Conservation (phyloP, 768 basidiomycete species). For the Russula ochroleuca region DNA sequence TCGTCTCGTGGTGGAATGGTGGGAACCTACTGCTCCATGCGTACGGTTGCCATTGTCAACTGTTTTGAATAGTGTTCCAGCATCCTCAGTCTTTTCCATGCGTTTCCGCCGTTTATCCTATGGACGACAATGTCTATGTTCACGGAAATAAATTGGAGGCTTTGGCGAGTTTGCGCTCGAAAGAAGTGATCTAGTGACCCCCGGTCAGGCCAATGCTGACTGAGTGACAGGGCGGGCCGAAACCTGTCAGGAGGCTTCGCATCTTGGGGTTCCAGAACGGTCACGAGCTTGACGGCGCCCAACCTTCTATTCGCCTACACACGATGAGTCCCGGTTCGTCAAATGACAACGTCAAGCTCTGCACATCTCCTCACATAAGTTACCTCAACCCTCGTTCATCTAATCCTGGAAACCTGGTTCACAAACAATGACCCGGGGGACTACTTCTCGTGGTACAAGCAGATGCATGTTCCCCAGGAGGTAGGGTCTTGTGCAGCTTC, state of each 20-base stretch:
- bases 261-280: neutral
- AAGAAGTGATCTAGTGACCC: neutral
- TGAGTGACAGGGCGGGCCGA: no score
- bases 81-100: no score
- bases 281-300: no score
- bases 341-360: no score
- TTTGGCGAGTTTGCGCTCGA: neutral
- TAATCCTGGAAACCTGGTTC: neutral
- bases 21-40: neutral
- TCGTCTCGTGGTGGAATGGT: neutral
- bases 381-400: neutral
- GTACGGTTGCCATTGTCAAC: neutral
- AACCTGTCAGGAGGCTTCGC: neutral
- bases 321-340: no score
- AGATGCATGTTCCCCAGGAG: no score
- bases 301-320: no score
- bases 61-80: neutral
- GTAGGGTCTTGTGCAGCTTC: neutral
- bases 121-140: no score
- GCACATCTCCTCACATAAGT: neutral
- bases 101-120: no score
- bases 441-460: neutral
- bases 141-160: neutral
- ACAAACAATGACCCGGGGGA: neutral
- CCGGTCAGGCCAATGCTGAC: neutral